These are phyloP conservation scores for Clavispora vitiphila DNA, from an alignment of 805 yeast species.

Conservation along the genomic window DNA sequence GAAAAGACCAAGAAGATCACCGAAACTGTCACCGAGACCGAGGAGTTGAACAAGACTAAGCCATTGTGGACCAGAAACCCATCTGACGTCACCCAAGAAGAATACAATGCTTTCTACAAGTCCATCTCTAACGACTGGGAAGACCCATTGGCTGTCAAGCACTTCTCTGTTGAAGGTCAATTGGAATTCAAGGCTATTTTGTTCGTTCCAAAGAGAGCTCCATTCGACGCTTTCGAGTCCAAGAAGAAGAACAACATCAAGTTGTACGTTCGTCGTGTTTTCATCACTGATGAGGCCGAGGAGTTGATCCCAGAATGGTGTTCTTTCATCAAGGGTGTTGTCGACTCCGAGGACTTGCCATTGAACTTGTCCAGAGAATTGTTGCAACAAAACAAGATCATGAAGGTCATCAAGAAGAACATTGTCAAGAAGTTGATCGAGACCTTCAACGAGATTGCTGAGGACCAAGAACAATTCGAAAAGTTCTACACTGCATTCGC, in stretches of 20 bases:
- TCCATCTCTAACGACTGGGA: constrained; percentile 99
- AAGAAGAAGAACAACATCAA: constrained; percentile 99
- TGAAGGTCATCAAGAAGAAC: constrained; percentile 99
- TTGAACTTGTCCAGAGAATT: constrained; percentile 99
- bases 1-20: constrained; percentile 82
- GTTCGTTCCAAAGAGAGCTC: constrained; percentile 98
- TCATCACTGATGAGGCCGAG: constrained; percentile 99
- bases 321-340: constrained; percentile 96
- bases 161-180: constrained; percentile 99
- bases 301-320: constrained; percentile 99
- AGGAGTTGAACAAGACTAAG: constrained; percentile 97
- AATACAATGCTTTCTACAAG: constrained; percentile 98
- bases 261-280: constrained; percentile 98
- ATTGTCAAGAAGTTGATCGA: constrained; percentile 97
- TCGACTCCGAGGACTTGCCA: constrained; percentile 99
- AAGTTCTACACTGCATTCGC: constrained; percentile 97
- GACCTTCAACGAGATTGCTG: constrained; percentile 98
- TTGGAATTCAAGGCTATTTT: constrained; percentile 97
- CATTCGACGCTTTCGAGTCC: constrained; percentile 95
- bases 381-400: constrained; percentile 99
- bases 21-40: constrained; percentile 92
- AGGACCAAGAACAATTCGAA: constrained; percentile 97
- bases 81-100: constrained; percentile 94
- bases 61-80: constrained; percentile 99
- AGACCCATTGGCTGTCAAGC: constrained; percentile 99